phyloP scores from a whole-genome alignment of 2,329 filamentous ascomycete genomes.

The Hirsutella thompsonii region DNA sequence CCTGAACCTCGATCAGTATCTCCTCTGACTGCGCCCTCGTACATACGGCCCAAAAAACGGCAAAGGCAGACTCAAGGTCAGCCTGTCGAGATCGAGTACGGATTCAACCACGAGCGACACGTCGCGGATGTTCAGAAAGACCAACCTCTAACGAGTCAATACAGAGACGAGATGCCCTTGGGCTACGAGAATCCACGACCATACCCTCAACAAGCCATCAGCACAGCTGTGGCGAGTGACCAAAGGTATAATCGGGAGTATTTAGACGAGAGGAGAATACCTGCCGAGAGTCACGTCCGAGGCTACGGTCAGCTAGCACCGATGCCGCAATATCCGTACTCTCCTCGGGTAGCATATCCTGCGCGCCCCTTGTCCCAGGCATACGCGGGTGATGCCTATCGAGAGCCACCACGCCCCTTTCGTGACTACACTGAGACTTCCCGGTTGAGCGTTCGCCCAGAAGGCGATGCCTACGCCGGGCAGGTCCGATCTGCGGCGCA shows the following conservation, averaged over 20 bases:
- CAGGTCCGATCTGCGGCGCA: slow-evolving; percentile 40
- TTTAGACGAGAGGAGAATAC: slow-evolving; percentile 16
- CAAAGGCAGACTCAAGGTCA: slow-evolving; percentile 34
- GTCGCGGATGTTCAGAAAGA: slow-evolving; percentile 21
- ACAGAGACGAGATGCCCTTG: slow-evolving; percentile 18
- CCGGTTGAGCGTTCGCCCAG: slow-evolving; percentile 35
- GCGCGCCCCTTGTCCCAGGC: slow-evolving; percentile 28
- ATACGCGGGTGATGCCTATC: slow-evolving; percentile 25
- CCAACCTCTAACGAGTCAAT: slow-evolving; percentile 15
- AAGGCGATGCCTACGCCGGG: slow-evolving; percentile 36
- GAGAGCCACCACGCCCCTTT: slow-evolving; percentile 28
- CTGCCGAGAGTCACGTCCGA: slow-evolving; percentile 17
- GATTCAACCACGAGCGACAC: slow-evolving; percentile 30
- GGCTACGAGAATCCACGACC: slow-evolving; percentile 18
- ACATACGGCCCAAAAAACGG: slow-evolving; percentile 43
- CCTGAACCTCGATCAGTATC: slow-evolving; percentile 52
- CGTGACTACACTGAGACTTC: slow-evolving; percentile 27
- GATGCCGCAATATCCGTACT: slow-evolving; percentile 21
- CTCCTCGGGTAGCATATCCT: slow-evolving; percentile 22
- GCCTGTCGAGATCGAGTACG: slow-evolving; percentile 16
- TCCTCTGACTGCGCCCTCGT: slow-evolving; percentile 38
- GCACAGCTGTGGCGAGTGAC: slow-evolving; percentile 13
- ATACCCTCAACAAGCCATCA: slow-evolving; percentile 12
- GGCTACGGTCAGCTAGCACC: slow-evolving; percentile 23
- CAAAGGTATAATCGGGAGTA: slow-evolving; percentile 20